Base-by-base conservation (phyloP, 805 yeast species). In the Spathaspora hagerdaliae region DNA sequence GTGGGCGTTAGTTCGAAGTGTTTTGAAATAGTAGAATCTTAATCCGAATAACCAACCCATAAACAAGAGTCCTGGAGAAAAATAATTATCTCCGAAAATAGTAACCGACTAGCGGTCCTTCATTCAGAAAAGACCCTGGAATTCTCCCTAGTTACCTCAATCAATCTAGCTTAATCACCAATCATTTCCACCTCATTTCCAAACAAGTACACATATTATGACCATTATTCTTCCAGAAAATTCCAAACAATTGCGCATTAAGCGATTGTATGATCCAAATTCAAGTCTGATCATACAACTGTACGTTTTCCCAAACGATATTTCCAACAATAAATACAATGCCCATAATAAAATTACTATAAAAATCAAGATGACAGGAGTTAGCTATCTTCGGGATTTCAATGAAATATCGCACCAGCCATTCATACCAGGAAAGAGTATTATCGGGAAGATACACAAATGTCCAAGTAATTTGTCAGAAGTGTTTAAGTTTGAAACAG, bases 361-460 rank as follows among this genome's bases (percentile, higher is more conserved):
- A 34, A 58, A 56, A 38, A 56, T 65, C 27, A 63, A 62, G 42
- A 45, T 64, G 44, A 52, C 63, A 1, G 69, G 63, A 2, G 44
- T 65, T n/a, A 57, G 58, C 41, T 65, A 51, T 48, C 41, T 42
- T 19, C 52, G 45, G 31, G 72, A 67, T 43, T 65, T 67, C 43
- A 10, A 15, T n/a, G 36, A 36, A 9, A 27, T 31, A 12, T 6
- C 42, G 32, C 43, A 43, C 6, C 34, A 31, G 24, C 29, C 46
- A 7, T 46, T 63, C 2, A 71, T 69, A 2, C 74, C 75, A 1
- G 69, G 72, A 2, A 54, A 52, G 39, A 59, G 62, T 24, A 60
- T 65, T 41, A 52, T 70, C 7, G 74, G 71, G 9, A 60, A 57
- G 42, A 49, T 68, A 43, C 32, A 55, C 47, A 37, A 45, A 41